Conservation (phyloP, 2,329 filamentous ascomycete genomes). For the Stylonectria norvegica region DNA sequence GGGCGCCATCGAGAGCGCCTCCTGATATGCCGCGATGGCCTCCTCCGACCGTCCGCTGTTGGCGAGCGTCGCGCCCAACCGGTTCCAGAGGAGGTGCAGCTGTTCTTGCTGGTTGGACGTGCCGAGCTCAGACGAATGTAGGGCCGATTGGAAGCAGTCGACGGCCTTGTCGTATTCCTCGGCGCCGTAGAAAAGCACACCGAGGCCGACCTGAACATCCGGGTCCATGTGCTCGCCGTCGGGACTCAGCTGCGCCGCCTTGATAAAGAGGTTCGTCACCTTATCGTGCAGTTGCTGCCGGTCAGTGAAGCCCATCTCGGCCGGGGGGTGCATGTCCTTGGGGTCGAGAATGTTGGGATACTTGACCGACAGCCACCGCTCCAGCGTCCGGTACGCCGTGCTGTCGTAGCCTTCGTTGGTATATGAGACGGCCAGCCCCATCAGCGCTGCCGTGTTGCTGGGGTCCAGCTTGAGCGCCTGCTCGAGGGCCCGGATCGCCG, state of each 20-base stretch:
- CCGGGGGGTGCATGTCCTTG: constrained; percentile 66
- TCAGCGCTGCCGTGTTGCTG: constrained; percentile 81
- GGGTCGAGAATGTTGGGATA: constrained; percentile 80
- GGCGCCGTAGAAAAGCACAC: constrained; percentile 94
- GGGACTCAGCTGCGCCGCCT: constrained; percentile 86
- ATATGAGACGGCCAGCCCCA: constrained; percentile 94
- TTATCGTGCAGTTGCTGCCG: constrained; percentile 84
- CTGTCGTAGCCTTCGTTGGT: constrained; percentile 99
- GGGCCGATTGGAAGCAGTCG: constrained; percentile 92
- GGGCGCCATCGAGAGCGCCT: constrained; percentile 81
- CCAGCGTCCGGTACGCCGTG: constrained; percentile 90
- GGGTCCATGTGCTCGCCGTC: constrained; percentile 96
- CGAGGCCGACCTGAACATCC: constrained; percentile 94
- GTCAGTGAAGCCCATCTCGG: constrained; percentile 93
- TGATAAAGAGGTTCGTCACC: constrained; percentile 86
- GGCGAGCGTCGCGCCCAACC: constrained; percentile 89
- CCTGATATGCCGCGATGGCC: constrained; percentile 93
- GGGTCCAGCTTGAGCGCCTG: constrained; percentile 86
- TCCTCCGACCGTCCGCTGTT: constrained; percentile 93
- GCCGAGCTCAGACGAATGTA: constrained; percentile 81
- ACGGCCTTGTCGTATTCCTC: constrained; percentile 99
- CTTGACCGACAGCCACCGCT: constrained; percentile 94
- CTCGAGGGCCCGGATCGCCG: constrained; percentile 89
- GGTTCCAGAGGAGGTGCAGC: constrained; percentile 94
- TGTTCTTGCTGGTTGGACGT: constrained; percentile 80